These are phyloP conservation scores for Inonotus hispidus DNA, from an alignment of 1,284 basidiomycete genomes.

Conservation along the genomic window DNA sequence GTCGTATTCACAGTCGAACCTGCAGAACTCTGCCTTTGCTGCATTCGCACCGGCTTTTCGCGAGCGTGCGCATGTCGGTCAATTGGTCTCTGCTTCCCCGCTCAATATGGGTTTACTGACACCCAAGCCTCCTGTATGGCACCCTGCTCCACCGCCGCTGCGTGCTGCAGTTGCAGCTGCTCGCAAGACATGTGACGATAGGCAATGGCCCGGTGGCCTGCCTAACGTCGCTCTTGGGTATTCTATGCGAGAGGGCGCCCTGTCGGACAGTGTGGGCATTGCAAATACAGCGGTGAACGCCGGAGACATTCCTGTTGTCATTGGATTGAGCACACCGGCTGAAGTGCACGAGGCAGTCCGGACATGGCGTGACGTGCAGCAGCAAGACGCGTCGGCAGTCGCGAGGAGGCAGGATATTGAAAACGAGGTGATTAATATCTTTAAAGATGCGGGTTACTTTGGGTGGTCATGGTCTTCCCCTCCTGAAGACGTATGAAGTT, in stretches of 20 bases:
- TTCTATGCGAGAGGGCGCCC: conserved; percentile 45
- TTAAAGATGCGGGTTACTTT: conserved; percentile 45
- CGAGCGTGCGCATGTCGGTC: conserved; percentile 57
- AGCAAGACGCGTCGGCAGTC: conserved; percentile 28
- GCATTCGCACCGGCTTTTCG: conserved; percentile 59
- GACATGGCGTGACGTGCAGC: conserved; percentile 59
- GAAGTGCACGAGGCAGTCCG: conserved; percentile 74
- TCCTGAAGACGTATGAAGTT: neutral
- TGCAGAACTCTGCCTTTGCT: conserved; percentile 72
- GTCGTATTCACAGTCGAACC: conserved; percentile 81
- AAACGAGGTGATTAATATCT: conserved; percentile 39
- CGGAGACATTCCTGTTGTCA: conserved; percentile 60
- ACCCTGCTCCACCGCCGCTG: conserved; percentile 67
- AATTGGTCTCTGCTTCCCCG: conserved; percentile 84
- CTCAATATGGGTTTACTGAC: conserved; percentile 90
- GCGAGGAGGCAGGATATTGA: conserved; percentile 46
- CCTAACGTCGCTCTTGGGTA: conserved; percentile 72
- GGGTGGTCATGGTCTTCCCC: conserved; percentile 62
- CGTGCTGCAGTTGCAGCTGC: conserved; percentile 38
- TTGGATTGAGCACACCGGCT: conserved; percentile 63
- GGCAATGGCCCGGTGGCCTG: conserved; percentile 41
- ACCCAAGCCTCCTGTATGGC: conserved; percentile 70
- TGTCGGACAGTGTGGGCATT: neutral
- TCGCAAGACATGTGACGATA: conserved; percentile 27
- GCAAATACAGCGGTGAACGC: conserved; percentile 19